phyloP scores from a whole-genome alignment of 495 filamentous ascomycete species.

The Aspergillus coremiiformis region DNA sequence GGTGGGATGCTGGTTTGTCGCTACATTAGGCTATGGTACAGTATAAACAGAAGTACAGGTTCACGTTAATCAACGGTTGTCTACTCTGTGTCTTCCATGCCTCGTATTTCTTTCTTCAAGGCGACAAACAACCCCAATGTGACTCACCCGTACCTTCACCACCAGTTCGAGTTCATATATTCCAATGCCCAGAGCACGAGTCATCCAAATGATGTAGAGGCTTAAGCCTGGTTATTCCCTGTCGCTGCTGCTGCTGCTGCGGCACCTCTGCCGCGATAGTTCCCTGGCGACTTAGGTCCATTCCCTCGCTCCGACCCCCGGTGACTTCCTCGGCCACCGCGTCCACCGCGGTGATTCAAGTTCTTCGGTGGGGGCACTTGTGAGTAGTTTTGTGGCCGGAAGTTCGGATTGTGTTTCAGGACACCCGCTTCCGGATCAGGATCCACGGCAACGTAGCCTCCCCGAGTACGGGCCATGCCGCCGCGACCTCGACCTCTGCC shows the following conservation, averaged over 20 bases:
- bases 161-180: not conserved
- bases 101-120: not conserved
- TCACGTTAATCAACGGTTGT: not conserved
- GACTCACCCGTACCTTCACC: not conserved
- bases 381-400: conserved; percentile 55
- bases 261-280: conserved; percentile 13
- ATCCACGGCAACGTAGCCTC: conserved; percentile 49
- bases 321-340: conserved; percentile 34
- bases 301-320: too few species aligned
- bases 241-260: too few species aligned
- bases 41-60: not conserved
- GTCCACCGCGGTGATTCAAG: conserved; percentile 52
- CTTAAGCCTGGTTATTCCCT: not conserved
- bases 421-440: conserved; percentile 44
- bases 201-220: not conserved
- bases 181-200: not conserved
- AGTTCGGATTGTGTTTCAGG: conserved; percentile 44
- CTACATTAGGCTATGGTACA: not conserved
- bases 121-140: not conserved
- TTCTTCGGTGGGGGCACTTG: conserved; percentile 73
- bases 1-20: conserved; percentile 32
- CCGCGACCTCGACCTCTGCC: conserved; percentile 27
- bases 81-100: not conserved
- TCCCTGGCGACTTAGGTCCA: too few species aligned
- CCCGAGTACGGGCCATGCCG: conserved; percentile 25